Base-by-base conservation (phyloP, 2,329 filamentous ascomycete genomes). In the Curvularia verruculosa region DNA sequence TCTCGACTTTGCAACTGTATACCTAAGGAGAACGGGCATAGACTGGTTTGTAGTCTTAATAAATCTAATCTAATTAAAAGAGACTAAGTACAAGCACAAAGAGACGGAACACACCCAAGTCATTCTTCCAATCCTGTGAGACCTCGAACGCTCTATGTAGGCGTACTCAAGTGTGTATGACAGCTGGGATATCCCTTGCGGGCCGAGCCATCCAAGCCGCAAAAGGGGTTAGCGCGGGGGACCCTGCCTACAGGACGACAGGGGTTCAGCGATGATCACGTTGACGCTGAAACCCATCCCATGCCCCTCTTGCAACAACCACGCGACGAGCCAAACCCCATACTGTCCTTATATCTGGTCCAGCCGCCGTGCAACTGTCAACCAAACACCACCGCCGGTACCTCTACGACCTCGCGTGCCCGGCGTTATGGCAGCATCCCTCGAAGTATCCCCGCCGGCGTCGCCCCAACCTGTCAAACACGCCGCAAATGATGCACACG, bases 391-490 rank as follows among this genome's bases (percentile, higher is more conserved):
- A 28, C 23, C n/a, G 24, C 34, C 15, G 13, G 5, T 21, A 3
- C 24, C 12, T 24, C 45, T n/a, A 12, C 34, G 24, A 51, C 29
- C 31, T 36, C 40, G 39, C 41, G 9, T 10, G 8, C 34, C 28
- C 26, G 26, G 37, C 28, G 37, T 15, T 54, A 70, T 69, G 67
- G 67, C 67, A 29, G 67, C 66, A 13, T 47, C 54, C 26, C 37
- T 64, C 40, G 44, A 62, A 23, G 58, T 55, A 9, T 59, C 61
- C 45, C 64, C 61, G 21, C 65, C 61, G 24, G 65, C 65, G 31
- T 65, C 66, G 36, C 63, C 64, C 21, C 60, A 59, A 55, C 40
- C 49, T 19, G 59, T 58, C 15, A 70, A 70, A 56, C 54, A 65
- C 45, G 64, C 61, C 57, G 48, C 56, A 29, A 58, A 54, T 44